Conservation (phyloP, 306 rosid species). For the Casuarina glauca region DNA sequence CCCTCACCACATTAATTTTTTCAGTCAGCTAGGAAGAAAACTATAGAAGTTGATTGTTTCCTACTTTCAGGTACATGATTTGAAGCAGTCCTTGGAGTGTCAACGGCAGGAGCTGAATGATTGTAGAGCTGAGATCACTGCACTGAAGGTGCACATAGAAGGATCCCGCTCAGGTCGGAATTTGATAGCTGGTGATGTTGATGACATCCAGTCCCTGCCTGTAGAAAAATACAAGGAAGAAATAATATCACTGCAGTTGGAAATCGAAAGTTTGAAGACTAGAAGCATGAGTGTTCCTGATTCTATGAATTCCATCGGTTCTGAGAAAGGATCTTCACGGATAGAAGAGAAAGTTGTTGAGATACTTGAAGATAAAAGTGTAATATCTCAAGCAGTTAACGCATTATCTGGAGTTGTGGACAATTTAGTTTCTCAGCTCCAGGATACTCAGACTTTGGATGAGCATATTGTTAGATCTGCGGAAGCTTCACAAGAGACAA, state of each 20-base stretch:
- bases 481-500: slow-evolving; percentile 44
- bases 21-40: slow-evolving; percentile 29
- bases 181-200: slow-evolving; percentile 41
- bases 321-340: slow-evolving; percentile 42
- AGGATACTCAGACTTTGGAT: slow-evolving; percentile 36
- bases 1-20: slow-evolving; percentile 21
- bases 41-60: slow-evolving; percentile 27
- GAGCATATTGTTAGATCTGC: slow-evolving; percentile 39
- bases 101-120: slow-evolving; percentile 77
- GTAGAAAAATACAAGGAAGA: slow-evolving; percentile 77
- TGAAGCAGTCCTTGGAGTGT: slow-evolving; percentile 75
- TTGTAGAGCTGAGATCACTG: slow-evolving; percentile 84
- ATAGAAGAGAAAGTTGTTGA: slow-evolving; percentile 65
- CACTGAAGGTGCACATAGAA: slow-evolving; percentile 81
- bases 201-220: slow-evolving; percentile 48
- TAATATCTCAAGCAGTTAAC: slow-evolving; percentile 39
- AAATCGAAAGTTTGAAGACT: slow-evolving; percentile 65
- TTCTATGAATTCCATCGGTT: slow-evolving; percentile 36
- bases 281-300: slow-evolving; percentile 37
- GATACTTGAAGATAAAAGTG: slow-evolving; percentile 71
- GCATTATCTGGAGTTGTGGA: slow-evolving; percentile 35
- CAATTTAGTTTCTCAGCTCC: slow-evolving; percentile 42
- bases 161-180: slow-evolving; percentile 55
- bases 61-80: slow-evolving; percentile 63
- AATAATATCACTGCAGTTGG: slow-evolving; percentile 66